These are phyloP conservation scores for Coriolopsis trogii DNA, from an alignment of 1,284 basidiomycete species.

Conservation along the genomic window DNA sequence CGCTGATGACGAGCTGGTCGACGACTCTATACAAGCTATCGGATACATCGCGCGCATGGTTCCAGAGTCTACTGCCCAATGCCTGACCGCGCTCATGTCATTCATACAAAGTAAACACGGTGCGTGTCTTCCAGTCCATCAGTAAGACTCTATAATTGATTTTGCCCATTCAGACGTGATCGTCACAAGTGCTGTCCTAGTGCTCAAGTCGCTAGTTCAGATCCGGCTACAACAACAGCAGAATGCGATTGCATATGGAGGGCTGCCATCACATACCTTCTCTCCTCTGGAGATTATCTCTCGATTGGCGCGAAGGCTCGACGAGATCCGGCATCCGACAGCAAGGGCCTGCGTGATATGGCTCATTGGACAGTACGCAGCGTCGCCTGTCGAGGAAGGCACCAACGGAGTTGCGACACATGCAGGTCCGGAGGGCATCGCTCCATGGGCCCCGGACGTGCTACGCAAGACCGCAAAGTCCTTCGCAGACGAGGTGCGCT, in stretches of 20 bases:
- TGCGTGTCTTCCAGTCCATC: slow-evolving; percentile 31
- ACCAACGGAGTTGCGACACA: slow-evolving; percentile 20
- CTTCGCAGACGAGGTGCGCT: slow-evolving; percentile 69
- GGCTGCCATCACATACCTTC: slow-evolving; percentile 38
- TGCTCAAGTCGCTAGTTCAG: slow-evolving; percentile 84
- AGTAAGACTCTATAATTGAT: not conserved
- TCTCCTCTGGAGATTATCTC: slow-evolving; percentile 71
- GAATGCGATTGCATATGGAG: slow-evolving; percentile 18
- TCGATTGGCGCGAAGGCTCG: slow-evolving; percentile 73
- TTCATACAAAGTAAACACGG: slow-evolving; percentile 81
- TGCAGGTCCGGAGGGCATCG: slow-evolving; percentile 47
- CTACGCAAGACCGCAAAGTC: slow-evolving; percentile 75
- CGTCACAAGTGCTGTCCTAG: slow-evolving; percentile 79
- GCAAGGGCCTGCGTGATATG: slow-evolving; percentile 87
- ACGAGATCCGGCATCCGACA: slow-evolving; percentile 76
- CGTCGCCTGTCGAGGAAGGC: slow-evolving; percentile 42
- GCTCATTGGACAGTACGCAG: slow-evolving; percentile 85
- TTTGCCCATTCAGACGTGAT: slow-evolving; percentile 63
- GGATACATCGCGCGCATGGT: slow-evolving; percentile 73
- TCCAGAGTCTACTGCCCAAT: slow-evolving; percentile 70
- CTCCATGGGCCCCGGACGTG: slow-evolving; percentile 84
- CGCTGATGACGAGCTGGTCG: slow-evolving; percentile 68
- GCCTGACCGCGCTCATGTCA: slow-evolving; percentile 72
- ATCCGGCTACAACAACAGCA: slow-evolving; percentile 50
- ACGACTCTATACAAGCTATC: slow-evolving; percentile 75